Percentiles rank a stretch among this genome's conserved stretches.
These are phyloP conservation scores for Alternaria triticimaculans DNA, from an alignment of 2,329 filamentous ascomycete species.

Conservation along the genomic window DNA sequence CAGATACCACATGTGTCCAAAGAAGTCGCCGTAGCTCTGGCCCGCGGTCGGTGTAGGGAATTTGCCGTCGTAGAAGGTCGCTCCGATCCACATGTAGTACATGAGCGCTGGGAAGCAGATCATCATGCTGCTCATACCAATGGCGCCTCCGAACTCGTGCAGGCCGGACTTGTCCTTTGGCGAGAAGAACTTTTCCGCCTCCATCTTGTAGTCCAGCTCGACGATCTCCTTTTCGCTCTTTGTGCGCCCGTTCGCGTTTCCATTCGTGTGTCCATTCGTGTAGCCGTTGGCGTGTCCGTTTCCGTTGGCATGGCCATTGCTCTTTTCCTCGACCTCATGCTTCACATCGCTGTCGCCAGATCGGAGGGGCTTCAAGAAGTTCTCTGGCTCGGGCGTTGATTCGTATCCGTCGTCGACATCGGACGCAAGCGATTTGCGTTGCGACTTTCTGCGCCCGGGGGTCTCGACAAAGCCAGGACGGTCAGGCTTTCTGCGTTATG, in stretches of 20 bases:
- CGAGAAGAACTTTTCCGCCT: slow-evolving; percentile 47
- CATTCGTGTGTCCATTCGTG: slow-evolving; percentile 28
- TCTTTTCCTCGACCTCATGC: slow-evolving; percentile 30
- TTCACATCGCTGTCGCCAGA: slow-evolving; percentile 6
- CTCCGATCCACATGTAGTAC: slow-evolving; percentile 99
- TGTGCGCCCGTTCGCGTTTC: slow-evolving; percentile 42
- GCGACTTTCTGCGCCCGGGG: slow-evolving; percentile 52
- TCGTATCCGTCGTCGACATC: slow-evolving; percentile 35
- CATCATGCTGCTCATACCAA: slow-evolving; percentile 86
- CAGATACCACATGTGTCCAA: slow-evolving; percentile 71
- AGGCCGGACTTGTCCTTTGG: slow-evolving; percentile 56
- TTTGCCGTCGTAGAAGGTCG: slow-evolving; percentile 88
- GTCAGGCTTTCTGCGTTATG: slow-evolving; percentile 45
- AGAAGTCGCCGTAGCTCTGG: slow-evolving; percentile 75
- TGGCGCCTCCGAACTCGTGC: slow-evolving; percentile 85
- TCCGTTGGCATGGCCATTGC: slow-evolving; percentile 45
- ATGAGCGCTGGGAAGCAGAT: slow-evolving; percentile 90
- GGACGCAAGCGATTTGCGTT: slow-evolving; percentile 50
- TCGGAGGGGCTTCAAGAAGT: slow-evolving; percentile 18
- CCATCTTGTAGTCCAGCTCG: slow-evolving; percentile 25
- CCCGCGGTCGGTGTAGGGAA: slow-evolving; percentile 71
- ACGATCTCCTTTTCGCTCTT: slow-evolving; percentile 31
- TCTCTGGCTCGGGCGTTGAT: slow-evolving; percentile 46
- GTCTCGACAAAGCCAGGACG: slow-evolving; percentile 58
- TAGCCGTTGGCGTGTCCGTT: slow-evolving; percentile 32